Conservation (phyloP, 768 basidiomycete genomes). For the Mycena albidolilacea region DNA sequence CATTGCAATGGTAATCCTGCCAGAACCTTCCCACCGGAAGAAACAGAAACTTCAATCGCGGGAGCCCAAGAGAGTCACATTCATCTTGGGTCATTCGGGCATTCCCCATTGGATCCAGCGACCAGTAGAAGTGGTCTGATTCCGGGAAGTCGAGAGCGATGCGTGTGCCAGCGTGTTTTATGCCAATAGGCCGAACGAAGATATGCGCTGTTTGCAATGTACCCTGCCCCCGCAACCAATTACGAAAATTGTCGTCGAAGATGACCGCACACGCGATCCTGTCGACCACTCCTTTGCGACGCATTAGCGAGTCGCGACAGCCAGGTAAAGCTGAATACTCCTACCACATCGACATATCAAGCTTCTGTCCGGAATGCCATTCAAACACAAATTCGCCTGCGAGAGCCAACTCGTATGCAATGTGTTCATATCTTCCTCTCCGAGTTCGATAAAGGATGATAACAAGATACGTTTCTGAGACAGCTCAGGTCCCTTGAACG, state of each 20-base stretch:
- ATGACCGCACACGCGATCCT: background rate
- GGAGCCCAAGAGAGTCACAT: conserved; percentile 8
- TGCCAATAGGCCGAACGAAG: background rate
- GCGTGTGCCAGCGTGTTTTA: background rate
- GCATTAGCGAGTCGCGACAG: background rate
- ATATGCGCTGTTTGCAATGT: background rate
- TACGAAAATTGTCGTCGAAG: background rate
- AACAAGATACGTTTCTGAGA: background rate
- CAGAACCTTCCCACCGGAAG: background rate
- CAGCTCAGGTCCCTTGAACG: background rate
- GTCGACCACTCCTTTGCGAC: background rate
- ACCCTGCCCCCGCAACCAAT: background rate
- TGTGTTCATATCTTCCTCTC: background rate
- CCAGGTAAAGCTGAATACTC: background rate
- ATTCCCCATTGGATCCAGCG: background rate
- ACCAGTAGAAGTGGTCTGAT: conserved; percentile 1
- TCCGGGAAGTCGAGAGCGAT: conserved; percentile 1
- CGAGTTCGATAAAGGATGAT: background rate
- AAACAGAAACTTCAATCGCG: background rate
- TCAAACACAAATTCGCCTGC: background rate
- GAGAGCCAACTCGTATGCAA: conserved; percentile 1
- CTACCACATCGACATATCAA: background rate
- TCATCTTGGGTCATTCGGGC: background rate
- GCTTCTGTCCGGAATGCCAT: background rate
- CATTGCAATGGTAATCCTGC: conserved; percentile 21